phyloP scores from a whole-genome alignment of 345 rosid genomes.

The Anastatica hierochuntica region DNA sequence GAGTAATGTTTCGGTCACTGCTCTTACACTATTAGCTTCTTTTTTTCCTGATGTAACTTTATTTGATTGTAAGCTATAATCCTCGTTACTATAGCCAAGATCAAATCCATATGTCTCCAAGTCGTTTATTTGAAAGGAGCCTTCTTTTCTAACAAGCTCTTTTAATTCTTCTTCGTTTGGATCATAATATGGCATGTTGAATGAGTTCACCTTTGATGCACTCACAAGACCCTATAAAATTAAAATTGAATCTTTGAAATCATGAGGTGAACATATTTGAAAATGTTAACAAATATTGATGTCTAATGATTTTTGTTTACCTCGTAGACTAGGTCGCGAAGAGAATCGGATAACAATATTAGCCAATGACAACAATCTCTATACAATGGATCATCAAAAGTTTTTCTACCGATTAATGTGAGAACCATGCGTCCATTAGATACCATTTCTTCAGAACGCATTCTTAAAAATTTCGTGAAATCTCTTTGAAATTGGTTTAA shows the following conservation, averaged over 20 bases:
- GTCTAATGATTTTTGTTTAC: conserved; percentile 14
- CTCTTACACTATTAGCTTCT: conserved; percentile 39
- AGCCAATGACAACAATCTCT: conserved; percentile 22
- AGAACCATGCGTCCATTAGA: conserved; percentile 35
- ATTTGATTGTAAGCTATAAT: conserved; percentile 1
- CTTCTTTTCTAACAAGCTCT: conserved; percentile 18
- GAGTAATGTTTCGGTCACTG: conserved; percentile 51
- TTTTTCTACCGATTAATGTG: conserved; percentile 25
- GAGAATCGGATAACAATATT: conserved; percentile 23
- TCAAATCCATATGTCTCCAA: conserved; percentile 10
- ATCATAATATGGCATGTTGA: conserved; percentile 26
- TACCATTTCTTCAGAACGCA: conserved; percentile 31
- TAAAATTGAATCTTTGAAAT: too few relatives aligned
- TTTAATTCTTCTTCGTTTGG: conserved; percentile 19
- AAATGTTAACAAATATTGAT: too few relatives aligned
- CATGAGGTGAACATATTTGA: background rate
- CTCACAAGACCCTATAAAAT: conserved; percentile 27
- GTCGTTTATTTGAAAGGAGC: conserved; percentile 25
- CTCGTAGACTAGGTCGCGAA: conserved; percentile 28
- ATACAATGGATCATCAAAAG: conserved; percentile 21
- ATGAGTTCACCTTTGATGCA: conserved; percentile 26
- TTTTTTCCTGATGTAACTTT: conserved; percentile 18
- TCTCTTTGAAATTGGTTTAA: conserved; percentile 33
- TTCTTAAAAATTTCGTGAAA: conserved; percentile 29
- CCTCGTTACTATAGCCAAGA: conserved; percentile 17